These are phyloP conservation scores for Xerocomellus intermedius DNA, from an alignment of 768 basidiomycete species.

Conservation along the genomic window DNA sequence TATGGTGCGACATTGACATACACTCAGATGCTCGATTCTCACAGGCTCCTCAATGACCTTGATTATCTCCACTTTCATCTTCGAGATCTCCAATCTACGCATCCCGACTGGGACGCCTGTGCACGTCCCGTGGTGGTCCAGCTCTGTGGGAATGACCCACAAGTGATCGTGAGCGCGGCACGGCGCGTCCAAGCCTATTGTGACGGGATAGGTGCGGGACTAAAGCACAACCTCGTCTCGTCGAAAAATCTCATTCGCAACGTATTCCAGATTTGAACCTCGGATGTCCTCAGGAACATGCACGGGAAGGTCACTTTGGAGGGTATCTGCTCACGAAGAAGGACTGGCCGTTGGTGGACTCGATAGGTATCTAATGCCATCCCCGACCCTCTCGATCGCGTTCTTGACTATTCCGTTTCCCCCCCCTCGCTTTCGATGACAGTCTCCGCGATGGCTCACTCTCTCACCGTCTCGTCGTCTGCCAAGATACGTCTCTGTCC, in stretches of 20 bases:
- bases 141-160: conserved; percentile 70
- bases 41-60: conserved; percentile 57
- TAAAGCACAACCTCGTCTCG: neutral
- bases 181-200: conserved; percentile 57
- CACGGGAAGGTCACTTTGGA: conserved; percentile 65
- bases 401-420: neutral
- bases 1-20: conserved; percentile 69
- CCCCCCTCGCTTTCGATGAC: neutral
- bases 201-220: conserved; percentile 62
- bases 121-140: conserved; percentile 64
- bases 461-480: conserved; percentile 63
- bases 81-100: conserved; percentile 45
- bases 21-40: conserved; percentile 75
- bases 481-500: conserved; percentile 64
- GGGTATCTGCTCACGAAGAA: conserved; percentile 72
- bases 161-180: conserved; percentile 58
- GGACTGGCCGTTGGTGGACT: conserved; percentile 68
- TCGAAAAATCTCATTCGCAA: conserved; percentile 3
- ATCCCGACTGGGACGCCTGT: conserved; percentile 15
- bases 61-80: conserved; percentile 65
- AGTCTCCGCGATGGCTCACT: conserved; percentile 66
- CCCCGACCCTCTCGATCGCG: neutral
- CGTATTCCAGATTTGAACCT: conserved; percentile 65
- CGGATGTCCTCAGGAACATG: conserved; percentile 75
- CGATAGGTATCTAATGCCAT: conserved; percentile 48